Evolutionary conservation across 345 rosid genomes (phyloP).

Genomic region (Camelina sativa): DNA sequence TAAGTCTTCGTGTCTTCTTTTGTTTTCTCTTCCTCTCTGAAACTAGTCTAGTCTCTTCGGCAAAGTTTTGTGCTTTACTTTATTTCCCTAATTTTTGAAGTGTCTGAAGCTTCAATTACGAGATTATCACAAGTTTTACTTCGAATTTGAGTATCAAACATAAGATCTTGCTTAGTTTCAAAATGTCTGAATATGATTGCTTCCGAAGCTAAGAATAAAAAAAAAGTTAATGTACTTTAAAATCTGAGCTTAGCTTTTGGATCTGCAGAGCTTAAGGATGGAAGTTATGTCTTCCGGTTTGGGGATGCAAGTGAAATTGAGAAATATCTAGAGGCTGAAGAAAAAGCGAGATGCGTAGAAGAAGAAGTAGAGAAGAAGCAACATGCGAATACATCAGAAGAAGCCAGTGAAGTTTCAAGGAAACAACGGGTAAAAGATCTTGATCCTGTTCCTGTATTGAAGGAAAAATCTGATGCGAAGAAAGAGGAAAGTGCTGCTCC

Average conservation of each 20-base stretch:
- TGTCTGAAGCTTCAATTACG: conserved; percentile 1
- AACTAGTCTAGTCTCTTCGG: conserved; percentile 1
- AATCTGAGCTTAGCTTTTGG: conserved; percentile 6
- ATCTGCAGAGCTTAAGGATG: conserved; percentile 61
- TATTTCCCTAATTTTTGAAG: neutral
- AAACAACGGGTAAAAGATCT: conserved; percentile 18
- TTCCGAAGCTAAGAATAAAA: neutral
- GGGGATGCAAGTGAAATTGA: conserved; percentile 54
- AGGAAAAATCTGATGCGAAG: conserved; percentile 15
- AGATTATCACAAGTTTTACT: neutral
- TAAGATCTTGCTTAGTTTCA: neutral
- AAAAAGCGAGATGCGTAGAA: conserved; percentile 5
- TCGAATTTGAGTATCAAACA: conserved; percentile 3
- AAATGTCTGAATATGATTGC: neutral
- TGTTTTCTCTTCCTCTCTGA: neutral
- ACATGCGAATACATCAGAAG: conserved; percentile 11
- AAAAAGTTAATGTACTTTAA: neutral
- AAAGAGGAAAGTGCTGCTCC: conserved; percentile 27
- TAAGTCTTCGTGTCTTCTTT: conserved; percentile 30
- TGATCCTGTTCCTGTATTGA: conserved; percentile 17
- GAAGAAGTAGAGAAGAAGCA: conserved; percentile 27
- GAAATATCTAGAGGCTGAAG: conserved; percentile 39
- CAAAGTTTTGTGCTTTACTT: neutral
- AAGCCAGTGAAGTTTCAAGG: conserved; percentile 27
- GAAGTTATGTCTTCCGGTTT: conserved; percentile 63